Evolutionary conservation across 2,329 filamentous ascomycete species (phyloP), one percentile per base, ranked within the genome.

Genomic region (Alternaria sp.): DNA sequence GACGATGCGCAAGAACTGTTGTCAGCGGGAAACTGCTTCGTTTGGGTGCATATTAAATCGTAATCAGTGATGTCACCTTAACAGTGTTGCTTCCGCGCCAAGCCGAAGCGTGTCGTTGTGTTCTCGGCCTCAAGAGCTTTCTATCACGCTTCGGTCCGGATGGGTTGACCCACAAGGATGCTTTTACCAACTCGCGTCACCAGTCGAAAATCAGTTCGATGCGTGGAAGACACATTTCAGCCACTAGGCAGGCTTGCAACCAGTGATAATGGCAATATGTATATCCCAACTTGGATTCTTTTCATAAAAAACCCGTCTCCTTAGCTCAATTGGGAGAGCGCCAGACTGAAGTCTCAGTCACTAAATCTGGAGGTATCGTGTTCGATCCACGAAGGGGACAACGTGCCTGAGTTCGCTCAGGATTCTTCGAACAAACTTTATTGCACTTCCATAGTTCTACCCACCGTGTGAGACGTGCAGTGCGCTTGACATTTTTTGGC

Each of bases 281-380:
- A 0, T 3, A 10, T 4, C 8, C 0, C 1, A 17, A 2, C 2
- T 21, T 3, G 0, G 3, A 9, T 0, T 34, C 34, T 26, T 11
- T 52, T 23, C 34, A 54, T 42, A 31, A 52, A 57, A 58, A 40
- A 49, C 1, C 46, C 56, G 67, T 69, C 66, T 67, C 66, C 67
- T 69, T 70, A 70, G 68, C 68, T 70, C 68, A 70, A 67, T 69
- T 70, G 68, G 68, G 68, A 70, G 68, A 70, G 68, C 68, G 68
- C 68, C 68, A 70, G 68, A 70, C 68, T 70, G 68, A 70, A 70
- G 68, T 68, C 56, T 67, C 66, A 61, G 68, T 70, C 68, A 68
- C 52, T 66, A 68, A 66, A 70, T 70, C 68, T 70, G 67, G 67
- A 69, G 67, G 67, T 70, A 68, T 68, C 65, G 67, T 66, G 67